Evolutionary conservation across 129 eudicot genomes (phyloP).

Genomic region (Flaveria trinervia): DNA sequence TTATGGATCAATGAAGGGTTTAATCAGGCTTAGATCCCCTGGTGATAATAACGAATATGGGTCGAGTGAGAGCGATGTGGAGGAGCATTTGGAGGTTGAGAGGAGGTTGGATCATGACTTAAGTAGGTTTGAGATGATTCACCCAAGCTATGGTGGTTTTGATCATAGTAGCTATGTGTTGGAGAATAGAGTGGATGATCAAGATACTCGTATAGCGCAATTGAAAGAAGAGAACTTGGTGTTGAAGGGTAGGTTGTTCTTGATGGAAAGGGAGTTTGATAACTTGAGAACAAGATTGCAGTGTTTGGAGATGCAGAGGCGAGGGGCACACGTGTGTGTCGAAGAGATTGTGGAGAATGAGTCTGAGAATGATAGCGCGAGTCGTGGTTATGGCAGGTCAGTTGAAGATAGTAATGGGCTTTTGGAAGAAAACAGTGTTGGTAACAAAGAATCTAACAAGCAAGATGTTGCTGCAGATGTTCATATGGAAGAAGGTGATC

Average conservation of each 20-base stretch:
- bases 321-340: constrained; percentile 35
- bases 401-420: constrained; percentile 44
- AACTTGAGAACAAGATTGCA: constrained; percentile 68
- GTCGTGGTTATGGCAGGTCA: constrained; percentile 44
- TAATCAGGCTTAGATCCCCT: constrained; percentile 65
- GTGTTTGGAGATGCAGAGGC: constrained; percentile 58
- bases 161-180: constrained; percentile 48
- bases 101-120: constrained; percentile 84
- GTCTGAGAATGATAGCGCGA: constrained; percentile 66
- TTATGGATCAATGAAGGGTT: constrained; percentile 88
- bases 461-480: constrained; percentile 19
- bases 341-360: constrained; percentile 76
- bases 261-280: constrained; percentile 83
- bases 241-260: constrained; percentile 70
- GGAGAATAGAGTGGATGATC: constrained; percentile 93
- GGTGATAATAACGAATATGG: constrained; percentile 58
- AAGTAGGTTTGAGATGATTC: constrained; percentile 85
- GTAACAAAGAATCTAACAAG: constrained; percentile 17
- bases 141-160: constrained; percentile 50
- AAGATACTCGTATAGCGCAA: constrained; percentile 74
- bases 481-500: neutral
- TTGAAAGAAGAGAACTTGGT: constrained; percentile 78
- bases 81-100: constrained; percentile 89
- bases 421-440: constrained; percentile 46
- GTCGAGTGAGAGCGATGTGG: constrained; percentile 85